Percentiles rank a stretch among this genome's conserved stretches.
Conservation (phyloP, 169 alveolate species). For the Eimeria acervulina region DNA sequence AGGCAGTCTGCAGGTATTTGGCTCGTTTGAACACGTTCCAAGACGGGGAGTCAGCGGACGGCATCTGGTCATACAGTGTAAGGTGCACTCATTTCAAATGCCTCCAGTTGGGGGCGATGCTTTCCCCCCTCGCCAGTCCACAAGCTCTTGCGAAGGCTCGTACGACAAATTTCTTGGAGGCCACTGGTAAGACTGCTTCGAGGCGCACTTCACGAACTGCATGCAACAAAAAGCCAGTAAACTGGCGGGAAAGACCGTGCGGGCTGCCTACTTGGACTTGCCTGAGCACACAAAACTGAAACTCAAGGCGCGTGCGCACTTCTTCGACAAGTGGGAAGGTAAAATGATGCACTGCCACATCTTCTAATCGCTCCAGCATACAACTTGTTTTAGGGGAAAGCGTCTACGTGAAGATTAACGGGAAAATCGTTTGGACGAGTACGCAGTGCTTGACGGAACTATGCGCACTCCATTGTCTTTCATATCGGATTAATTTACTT, state of each 20-base stretch:
- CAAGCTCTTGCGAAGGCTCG: conserved; percentile 60
- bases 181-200: conserved; percentile 61
- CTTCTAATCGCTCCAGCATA: not conserved
- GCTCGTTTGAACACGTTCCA: conserved; percentile 56
- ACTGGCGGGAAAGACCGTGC: conserved; percentile 78
- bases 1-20: conserved; percentile 10
- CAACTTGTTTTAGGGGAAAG: conserved; percentile 38
- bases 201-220: not conserved
- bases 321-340: conserved; percentile 85
- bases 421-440: conserved; percentile 75
- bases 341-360: not conserved
- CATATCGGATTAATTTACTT: not conserved
- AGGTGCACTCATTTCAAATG: not conserved
- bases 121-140: not conserved
- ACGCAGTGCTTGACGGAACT: not conserved
- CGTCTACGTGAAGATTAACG: conserved; percentile 65
- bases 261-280: conserved; percentile 66
- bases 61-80: conserved; percentile 64
- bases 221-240: conserved; percentile 47
- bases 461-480: not conserved
- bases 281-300: conserved; percentile 78
- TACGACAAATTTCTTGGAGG: conserved; percentile 77
- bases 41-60: conserved; percentile 44
- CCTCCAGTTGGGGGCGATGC: not conserved
- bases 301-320: conserved; percentile 83